Conservation (phyloP, 73 alveolate species). For the Loxodes magnus region DNA sequence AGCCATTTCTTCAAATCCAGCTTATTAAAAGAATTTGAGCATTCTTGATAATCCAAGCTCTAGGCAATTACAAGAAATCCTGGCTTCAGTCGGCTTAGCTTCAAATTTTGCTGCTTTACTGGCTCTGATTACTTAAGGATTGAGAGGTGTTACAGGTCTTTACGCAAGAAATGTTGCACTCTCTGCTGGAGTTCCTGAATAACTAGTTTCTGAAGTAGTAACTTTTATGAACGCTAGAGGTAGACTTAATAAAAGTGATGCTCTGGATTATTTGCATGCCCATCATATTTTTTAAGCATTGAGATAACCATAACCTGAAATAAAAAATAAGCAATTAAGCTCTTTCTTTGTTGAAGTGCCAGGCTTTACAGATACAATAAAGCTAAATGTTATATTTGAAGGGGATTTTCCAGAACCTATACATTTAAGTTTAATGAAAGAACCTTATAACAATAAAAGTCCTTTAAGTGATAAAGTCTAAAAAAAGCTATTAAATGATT, state of each 20-base stretch:
- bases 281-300: constrained; percentile 47
- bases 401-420: constrained; percentile 28
- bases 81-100: constrained; percentile 90
- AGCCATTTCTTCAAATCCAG: constrained; percentile 74
- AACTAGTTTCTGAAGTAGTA: constrained; percentile 79
- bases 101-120: constrained; percentile 89
- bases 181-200: constrained; percentile 84
- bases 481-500: too few relatives aligned
- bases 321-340: constrained; percentile 34
- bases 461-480: not conserved
- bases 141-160: constrained; percentile 92
- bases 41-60: constrained; percentile 78
- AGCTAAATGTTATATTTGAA: constrained; percentile 34
- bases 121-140: constrained; percentile 91
- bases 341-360: constrained; percentile 74
- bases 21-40: constrained; percentile 46
- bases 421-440: constrained; percentile 20
- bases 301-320: constrained; percentile 15
- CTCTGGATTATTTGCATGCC: constrained; percentile 69
- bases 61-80: constrained; percentile 61
- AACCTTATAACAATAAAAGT: not conserved
- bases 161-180: constrained; percentile 94
- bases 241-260: constrained; percentile 72
- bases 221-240: constrained; percentile 79
- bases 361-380: constrained; percentile 26